A percentile compares a stretch with the other conserved stretches of the same genome.
phyloP scores from a whole-genome alignment of 129 eudicot genomes.

The Centaurea solstitialis region DNA sequence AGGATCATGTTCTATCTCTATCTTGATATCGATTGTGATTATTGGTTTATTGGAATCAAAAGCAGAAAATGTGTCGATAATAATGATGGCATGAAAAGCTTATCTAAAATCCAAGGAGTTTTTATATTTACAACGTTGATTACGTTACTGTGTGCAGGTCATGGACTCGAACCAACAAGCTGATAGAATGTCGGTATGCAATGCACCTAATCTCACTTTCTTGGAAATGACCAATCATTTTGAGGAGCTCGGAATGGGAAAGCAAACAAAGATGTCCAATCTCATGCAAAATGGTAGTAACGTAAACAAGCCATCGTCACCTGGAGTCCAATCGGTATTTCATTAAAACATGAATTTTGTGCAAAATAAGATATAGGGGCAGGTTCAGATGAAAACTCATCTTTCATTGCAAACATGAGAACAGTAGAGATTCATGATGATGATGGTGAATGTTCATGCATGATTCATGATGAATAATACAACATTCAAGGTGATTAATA shows the following conservation, averaged over 20 bases:
- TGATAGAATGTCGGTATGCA: slow-evolving; percentile 47
- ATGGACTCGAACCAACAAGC: slow-evolving; percentile 65
- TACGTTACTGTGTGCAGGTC: slow-evolving; percentile 41
- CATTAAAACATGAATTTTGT: not conserved
- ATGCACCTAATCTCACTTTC: slow-evolving; percentile 58
- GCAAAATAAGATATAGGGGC: not conserved
- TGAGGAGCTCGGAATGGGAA: slow-evolving; percentile 58
- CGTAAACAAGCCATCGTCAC: not conserved
- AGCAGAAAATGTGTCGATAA: not conserved
- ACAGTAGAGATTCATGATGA: no score
- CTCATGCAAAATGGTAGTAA: slow-evolving; percentile 30
- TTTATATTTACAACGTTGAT: not conserved
- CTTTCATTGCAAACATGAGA: no score
- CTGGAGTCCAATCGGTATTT: slow-evolving; percentile 16
- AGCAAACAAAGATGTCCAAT: slow-evolving; percentile 57
- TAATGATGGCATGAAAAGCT: not conserved
- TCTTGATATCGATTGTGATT: not conserved
- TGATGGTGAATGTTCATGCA: no score
- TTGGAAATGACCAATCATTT: slow-evolving; percentile 72
- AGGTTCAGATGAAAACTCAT: no score
- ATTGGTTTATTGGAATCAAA: not conserved
- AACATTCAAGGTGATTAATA: no score
- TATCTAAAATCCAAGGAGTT: not conserved
- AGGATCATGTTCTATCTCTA: not conserved
- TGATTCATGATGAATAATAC: no score